These are phyloP conservation scores for Rosellinia necatrix DNA, from an alignment of 2,329 filamentous ascomycete genomes.

Conservation along the genomic window DNA sequence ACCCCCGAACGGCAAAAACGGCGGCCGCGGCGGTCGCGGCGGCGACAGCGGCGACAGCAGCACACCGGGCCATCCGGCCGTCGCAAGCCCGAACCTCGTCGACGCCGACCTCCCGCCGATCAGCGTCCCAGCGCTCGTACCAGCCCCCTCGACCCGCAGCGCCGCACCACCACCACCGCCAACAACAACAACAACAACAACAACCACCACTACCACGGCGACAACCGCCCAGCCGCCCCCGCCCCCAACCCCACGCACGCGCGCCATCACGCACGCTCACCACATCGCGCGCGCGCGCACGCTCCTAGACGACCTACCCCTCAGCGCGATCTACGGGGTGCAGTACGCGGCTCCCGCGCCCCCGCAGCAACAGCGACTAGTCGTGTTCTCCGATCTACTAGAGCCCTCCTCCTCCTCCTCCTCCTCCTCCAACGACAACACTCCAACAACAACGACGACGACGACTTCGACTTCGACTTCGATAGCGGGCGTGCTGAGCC, in stretches of 20 bases:
- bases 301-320: too few species aligned
- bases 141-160: not conserved
- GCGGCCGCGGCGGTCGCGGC: not conserved
- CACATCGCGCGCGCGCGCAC: too few species aligned
- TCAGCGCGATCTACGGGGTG: too few species aligned
- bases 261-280: too few species aligned
- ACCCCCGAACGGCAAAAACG: not conserved
- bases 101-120: not conserved
- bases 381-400: too few species aligned
- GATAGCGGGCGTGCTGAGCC: slow-evolving; percentile 23
- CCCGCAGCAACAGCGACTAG: too few species aligned
- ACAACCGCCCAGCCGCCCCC: not conserved
- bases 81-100: not conserved
- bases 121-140: not conserved
- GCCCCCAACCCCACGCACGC: not conserved
- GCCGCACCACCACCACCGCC: not conserved
- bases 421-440: too few species aligned
- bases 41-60: not conserved
- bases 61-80: not conserved
- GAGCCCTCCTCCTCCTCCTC: too few species aligned
- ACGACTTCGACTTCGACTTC: too few species aligned
- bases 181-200: not conserved
- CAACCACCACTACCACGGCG: not conserved
- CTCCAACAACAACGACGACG: too few species aligned
- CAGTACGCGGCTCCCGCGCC: too few species aligned